Conservation (phyloP, 1,284 basidiomycete species). For the Polyporus tsugae region DNA sequence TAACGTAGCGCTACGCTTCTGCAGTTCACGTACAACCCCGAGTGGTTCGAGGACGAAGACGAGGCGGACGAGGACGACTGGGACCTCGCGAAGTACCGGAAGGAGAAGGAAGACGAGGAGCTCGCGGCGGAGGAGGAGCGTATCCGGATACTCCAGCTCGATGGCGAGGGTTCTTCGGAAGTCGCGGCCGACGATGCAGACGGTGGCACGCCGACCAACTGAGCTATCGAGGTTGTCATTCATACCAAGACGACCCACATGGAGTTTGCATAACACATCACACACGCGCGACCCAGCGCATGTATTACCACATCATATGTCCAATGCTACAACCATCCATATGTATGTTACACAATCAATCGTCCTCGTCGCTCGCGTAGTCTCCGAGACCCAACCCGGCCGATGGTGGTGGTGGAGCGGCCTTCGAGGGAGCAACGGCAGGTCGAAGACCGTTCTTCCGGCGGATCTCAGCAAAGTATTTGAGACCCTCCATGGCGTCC, state of each 20-base stretch:
- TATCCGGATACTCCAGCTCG: conserved; percentile 42
- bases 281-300: conserved; percentile 18
- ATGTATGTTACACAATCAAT: conserved; percentile 39
- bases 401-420: conserved; percentile 43
- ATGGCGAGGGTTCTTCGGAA: conserved; percentile 23
- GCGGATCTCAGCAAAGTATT: conserved; percentile 86
- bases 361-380: conserved; percentile 84
- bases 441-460: conserved; percentile 56
- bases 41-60: conserved; percentile 92
- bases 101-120: conserved; percentile 70
- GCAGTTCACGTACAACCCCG: conserved; percentile 94
- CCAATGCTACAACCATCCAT: conserved; percentile 28
- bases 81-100: conserved; percentile 73
- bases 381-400: conserved; percentile 66
- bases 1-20: conserved; percentile 9
- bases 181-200: conserved; percentile 32
- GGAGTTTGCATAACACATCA: conserved; percentile 18
- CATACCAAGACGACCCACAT: not conserved
- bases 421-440: conserved; percentile 38
- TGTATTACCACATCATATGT: conserved; percentile 28
- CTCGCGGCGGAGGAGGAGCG: conserved; percentile 50
- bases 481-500: conserved; percentile 86
- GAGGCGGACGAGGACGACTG: conserved; percentile 80
- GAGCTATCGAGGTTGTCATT: not conserved
- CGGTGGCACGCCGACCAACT: conserved; percentile 25